Conservation (phyloP, 495 filamentous ascomycete species). For the Talaromyces wortmannii region DNA sequence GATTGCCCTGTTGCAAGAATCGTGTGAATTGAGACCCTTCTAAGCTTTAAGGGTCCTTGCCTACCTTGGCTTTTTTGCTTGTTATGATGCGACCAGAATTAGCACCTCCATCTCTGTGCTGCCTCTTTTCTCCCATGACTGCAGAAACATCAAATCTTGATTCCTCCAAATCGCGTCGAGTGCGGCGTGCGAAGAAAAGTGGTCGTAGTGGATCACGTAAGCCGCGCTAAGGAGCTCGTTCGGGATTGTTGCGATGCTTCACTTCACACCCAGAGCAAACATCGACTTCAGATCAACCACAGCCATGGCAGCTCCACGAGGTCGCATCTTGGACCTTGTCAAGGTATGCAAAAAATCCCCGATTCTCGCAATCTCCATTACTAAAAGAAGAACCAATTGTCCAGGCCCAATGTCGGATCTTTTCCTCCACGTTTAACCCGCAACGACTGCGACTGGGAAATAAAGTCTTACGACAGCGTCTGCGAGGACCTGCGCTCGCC, state of each 20-base stretch:
- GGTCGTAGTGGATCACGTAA: too few species aligned
- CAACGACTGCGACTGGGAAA: conserved; percentile 72
- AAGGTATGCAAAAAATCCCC: conserved; percentile 47
- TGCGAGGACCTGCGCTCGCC: conserved; percentile 69
- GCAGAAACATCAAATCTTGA: not conserved
- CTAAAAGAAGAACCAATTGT: not conserved
- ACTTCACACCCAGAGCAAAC: not conserved
- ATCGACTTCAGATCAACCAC: too few species aligned
- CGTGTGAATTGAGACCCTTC: too few species aligned
- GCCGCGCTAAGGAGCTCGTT: too few species aligned
- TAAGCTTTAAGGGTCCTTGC: not conserved
- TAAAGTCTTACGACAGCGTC: conserved; percentile 77
- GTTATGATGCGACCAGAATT: not conserved
- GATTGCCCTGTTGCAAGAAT: too few species aligned
- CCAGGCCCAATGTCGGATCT: conserved; percentile 84
- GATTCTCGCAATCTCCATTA: not conserved
- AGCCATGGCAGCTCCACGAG: conserved; percentile 63
- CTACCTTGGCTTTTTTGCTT: conserved; percentile 6
- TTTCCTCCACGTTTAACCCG: conserved; percentile 87
- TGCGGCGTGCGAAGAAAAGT: too few species aligned
- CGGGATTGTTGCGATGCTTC: too few species aligned
- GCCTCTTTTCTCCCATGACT: conserved; percentile 4
- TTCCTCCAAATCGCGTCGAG: not conserved
- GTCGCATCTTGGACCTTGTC: conserved; percentile 68
- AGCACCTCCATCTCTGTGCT: too few species aligned